phyloP scores from a whole-genome alignment of 1,139 yeast species.

The Pichia sp. region DNA sequence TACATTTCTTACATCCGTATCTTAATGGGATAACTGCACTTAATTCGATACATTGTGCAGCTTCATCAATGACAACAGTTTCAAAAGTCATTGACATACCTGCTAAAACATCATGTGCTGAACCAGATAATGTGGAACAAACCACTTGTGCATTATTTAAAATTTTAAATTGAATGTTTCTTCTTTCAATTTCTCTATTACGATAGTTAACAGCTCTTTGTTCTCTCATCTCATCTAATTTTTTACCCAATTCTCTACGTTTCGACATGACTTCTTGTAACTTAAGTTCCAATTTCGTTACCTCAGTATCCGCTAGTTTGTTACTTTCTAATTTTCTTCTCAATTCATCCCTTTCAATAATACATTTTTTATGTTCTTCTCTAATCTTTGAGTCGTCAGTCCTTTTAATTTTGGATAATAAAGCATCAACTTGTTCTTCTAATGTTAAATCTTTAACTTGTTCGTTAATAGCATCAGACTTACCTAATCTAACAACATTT shows the following conservation, averaged over 20 bases:
- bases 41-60: constrained; percentile 94
- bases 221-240: constrained; percentile 77
- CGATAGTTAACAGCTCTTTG: constrained; percentile 59
- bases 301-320: constrained; percentile 34
- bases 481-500: constrained; percentile 79
- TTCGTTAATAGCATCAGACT: constrained; percentile 81
- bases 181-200: constrained; percentile 69
- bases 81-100: constrained; percentile 73
- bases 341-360: constrained; percentile 45
- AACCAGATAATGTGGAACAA: constrained; percentile 89
- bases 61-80: constrained; percentile 96
- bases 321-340: constrained; percentile 34
- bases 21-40: constrained; percentile 89
- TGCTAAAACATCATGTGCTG: constrained; percentile 84
- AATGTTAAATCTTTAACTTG: constrained; percentile 78
- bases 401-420: constrained; percentile 33
- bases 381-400: constrained; percentile 42
- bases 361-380: constrained; percentile 45
- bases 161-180: constrained; percentile 67
- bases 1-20: constrained; percentile 85
- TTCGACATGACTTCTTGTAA: constrained; percentile 51
- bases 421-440: constrained; percentile 78
- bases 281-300: constrained; percentile 40
- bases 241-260: constrained; percentile 64
- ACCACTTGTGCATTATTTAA: constrained; percentile 77